Evolutionary conservation across 192 early-diverging fungal genomes (phyloP).

Genomic region (Entophlyctis luteolus): DNA sequence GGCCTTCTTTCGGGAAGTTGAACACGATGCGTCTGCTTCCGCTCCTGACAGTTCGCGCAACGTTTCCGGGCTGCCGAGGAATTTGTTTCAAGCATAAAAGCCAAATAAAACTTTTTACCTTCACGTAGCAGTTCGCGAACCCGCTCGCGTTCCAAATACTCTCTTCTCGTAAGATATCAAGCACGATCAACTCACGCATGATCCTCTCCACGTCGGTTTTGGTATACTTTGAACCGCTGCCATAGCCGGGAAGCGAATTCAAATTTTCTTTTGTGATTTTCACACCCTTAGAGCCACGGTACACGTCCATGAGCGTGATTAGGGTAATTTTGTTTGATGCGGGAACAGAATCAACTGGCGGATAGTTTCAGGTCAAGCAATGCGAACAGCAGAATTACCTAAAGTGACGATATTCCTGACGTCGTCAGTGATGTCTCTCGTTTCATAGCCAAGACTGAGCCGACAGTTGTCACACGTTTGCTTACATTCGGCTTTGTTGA

Average conservation of each 20-base stretch:
- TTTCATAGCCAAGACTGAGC: constrained; percentile 21
- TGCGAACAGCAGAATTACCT: constrained; percentile 43
- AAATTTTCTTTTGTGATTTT: constrained; percentile 52
- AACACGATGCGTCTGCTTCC: not conserved
- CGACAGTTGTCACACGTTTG: constrained; percentile 88
- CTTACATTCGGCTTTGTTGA: constrained; percentile 61
- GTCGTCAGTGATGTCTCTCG: constrained; percentile 54
- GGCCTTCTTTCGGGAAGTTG: constrained; percentile 17
- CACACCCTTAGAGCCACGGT: constrained; percentile 62
- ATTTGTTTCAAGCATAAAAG: not conserved
- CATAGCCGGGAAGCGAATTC: constrained; percentile 50
- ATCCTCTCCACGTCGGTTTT: constrained; percentile 67
- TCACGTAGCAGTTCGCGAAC: constrained; percentile 60
- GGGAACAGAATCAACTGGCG: constrained; percentile 28
- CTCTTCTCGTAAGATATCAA: constrained; percentile 63
- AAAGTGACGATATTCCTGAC: constrained; percentile 49
- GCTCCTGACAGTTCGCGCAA: constrained; percentile 12
- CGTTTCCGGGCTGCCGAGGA: not conserved
- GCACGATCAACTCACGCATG: constrained; percentile 61
- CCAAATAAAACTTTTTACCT: constrained; percentile 12
- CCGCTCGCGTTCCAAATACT: constrained; percentile 58
- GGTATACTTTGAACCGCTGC: constrained; percentile 43
- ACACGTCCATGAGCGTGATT: constrained; percentile 67
- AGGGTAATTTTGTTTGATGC: constrained; percentile 56
- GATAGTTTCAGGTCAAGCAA: not conserved